Evolutionary conservation across 148 eudicot genomes (phyloP).

Genomic region (Persicaria maculosa): DNA sequence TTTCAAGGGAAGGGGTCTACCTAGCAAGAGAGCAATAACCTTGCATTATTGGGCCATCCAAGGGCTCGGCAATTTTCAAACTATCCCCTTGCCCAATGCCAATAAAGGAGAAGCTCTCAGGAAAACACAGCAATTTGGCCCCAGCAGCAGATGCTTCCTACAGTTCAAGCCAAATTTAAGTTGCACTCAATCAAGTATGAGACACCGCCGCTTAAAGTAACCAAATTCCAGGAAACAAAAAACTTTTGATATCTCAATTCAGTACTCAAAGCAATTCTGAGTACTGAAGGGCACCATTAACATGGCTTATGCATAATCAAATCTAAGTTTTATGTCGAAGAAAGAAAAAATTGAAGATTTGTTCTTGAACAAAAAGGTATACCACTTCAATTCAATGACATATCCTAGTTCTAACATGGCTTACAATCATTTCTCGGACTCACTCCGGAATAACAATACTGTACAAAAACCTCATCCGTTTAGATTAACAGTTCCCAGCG

Average conservation of each 20-base stretch:
- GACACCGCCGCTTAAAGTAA: background rate
- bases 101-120: conserved; percentile 81
- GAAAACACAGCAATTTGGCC: conserved; percentile 80
- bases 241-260: background rate
- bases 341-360: background rate
- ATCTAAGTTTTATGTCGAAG: background rate
- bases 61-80: conserved; percentile 56
- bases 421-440: no score
- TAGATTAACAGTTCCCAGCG: no score
- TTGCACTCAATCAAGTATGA: background rate
- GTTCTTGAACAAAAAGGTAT: background rate
- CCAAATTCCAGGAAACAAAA: background rate
- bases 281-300: background rate
- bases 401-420: no score
- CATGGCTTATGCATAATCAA: background rate
- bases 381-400: background rate
- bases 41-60: conserved; percentile 81
- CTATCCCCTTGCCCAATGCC: conserved; percentile 65
- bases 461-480: no score
- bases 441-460: no score
- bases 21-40: conserved; percentile 79
- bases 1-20: conserved; percentile 21
- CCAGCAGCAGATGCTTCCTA: conserved; percentile 91
- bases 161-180: background rate
- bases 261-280: background rate